Conservation (phyloP, 305 asterid genomes). For the Solanum aculeatissimum region DNA sequence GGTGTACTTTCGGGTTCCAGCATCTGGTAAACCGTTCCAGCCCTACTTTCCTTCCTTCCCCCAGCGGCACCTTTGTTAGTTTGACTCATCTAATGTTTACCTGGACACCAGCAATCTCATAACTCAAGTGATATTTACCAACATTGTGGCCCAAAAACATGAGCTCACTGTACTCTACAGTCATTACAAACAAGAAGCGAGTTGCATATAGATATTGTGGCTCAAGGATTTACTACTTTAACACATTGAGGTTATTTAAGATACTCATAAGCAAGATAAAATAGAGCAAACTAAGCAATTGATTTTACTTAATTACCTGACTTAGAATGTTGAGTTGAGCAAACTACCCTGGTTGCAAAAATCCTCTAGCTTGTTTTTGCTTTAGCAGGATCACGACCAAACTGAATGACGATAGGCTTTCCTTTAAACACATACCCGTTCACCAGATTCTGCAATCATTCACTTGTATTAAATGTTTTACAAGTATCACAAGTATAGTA, state of each 20-base stretch:
- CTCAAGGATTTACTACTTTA: background rate
- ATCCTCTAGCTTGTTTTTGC: constrained; percentile 26
- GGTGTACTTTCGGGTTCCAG: background rate
- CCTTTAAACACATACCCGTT: constrained; percentile 81
- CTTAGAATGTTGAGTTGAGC: background rate
- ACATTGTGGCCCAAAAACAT: background rate
- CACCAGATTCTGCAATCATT: constrained; percentile 55
- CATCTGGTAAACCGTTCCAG: background rate
- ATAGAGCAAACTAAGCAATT: background rate
- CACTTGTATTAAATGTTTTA: background rate
- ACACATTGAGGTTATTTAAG: background rate
- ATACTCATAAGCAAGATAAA: background rate
- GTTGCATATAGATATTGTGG: background rate
- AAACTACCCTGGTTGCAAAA: background rate
- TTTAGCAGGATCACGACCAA: constrained; percentile 59
- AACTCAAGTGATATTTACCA: background rate
- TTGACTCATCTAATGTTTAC: background rate
- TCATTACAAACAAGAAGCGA: background rate
- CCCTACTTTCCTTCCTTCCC: background rate
- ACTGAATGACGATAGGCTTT: constrained; percentile 88
- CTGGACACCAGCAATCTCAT: background rate
- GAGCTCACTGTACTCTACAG: background rate
- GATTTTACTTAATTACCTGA: background rate
- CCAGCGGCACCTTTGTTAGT: background rate
- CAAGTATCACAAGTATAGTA: background rate